Percentiles rank a stretch among this genome's conserved stretches.
Evolutionary conservation across 345 rosid species (phyloP).

Genomic region (Eucalyptus melliodora): DNA sequence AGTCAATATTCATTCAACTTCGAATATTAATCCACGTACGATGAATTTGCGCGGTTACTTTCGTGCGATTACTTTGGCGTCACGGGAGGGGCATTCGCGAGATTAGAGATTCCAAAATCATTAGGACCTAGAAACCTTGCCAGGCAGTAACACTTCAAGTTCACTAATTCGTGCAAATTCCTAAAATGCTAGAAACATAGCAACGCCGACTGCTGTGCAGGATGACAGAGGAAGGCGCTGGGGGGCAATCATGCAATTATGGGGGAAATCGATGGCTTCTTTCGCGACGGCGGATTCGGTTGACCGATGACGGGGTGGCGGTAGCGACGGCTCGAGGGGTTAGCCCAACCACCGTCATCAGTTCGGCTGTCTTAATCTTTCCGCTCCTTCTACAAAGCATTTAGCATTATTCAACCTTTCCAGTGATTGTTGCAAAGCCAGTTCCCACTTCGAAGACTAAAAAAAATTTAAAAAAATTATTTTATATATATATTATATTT

Average conservation of each 20-base stretch:
- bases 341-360: conserved; percentile 25
- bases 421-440: background rate
- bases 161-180: background rate
- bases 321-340: background rate
- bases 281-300: background rate
- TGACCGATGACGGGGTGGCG: background rate
- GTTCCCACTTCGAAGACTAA: background rate
- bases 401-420: background rate
- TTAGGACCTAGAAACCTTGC: background rate
- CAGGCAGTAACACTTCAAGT: background rate
- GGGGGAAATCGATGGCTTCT: background rate
- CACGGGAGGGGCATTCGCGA: background rate
- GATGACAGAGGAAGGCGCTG: background rate
- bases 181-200: background rate
- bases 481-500: background rate
- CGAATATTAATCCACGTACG: background rate
- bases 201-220: background rate
- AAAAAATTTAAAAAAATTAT: fast-evolving
- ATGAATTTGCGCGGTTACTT: background rate
- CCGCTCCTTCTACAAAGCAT: background rate
- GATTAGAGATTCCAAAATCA: background rate
- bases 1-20: background rate
- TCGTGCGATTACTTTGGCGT: background rate
- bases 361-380: conserved; percentile 11
- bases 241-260: background rate